These are phyloP conservation scores for Irpex rosettiformis DNA, from an alignment of 1,284 basidiomycete species.

Conservation along the genomic window DNA sequence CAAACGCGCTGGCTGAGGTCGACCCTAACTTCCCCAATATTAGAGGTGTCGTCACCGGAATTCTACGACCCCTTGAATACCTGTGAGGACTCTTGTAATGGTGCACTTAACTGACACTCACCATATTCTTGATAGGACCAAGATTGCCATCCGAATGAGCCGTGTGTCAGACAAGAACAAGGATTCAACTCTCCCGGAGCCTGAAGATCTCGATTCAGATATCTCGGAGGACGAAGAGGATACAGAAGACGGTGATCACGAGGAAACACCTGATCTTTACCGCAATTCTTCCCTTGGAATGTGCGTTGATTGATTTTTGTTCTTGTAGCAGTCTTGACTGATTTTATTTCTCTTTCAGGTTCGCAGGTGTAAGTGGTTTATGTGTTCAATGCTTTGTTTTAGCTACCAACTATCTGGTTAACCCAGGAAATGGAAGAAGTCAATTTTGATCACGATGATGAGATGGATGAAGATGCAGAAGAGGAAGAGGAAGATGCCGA, in stretches of 20 bases:
- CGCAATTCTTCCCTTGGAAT: slow-evolving; percentile 96
- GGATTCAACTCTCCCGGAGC: slow-evolving; percentile 48
- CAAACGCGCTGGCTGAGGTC: slow-evolving; percentile 86
- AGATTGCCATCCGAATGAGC: slow-evolving; percentile 97
- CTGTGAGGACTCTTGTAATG: slow-evolving; percentile 63
- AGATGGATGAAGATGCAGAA: slow-evolving; percentile 79
- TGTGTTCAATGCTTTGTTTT: background rate
- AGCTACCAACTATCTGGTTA: no score
- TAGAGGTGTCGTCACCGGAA: slow-evolving; percentile 78
- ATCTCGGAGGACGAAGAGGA: slow-evolving; percentile 60
- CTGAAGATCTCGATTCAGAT: slow-evolving; percentile 54
- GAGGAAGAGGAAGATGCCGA: slow-evolving; percentile 82
- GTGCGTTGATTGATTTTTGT: slow-evolving; percentile 43
- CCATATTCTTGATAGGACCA: slow-evolving; percentile 56
- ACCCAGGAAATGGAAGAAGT: slow-evolving; percentile 85
- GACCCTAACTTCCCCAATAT: slow-evolving; percentile 97
- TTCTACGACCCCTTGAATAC: slow-evolving; percentile 88
- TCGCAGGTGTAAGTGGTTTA: slow-evolving; percentile 64
- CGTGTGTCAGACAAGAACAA: slow-evolving; percentile 72
- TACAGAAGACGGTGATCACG: slow-evolving; percentile 43
- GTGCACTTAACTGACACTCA: background rate
- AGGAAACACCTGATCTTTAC: slow-evolving; percentile 92
- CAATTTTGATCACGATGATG: slow-evolving; percentile 66
- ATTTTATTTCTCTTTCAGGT: slow-evolving; percentile 38
- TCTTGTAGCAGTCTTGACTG: background rate